Evolutionary conservation across 2,329 filamentous ascomycete species (phyloP), one percentile per base, ranked within the genome.

Genomic region (Ophiosphaerella korrae): DNA sequence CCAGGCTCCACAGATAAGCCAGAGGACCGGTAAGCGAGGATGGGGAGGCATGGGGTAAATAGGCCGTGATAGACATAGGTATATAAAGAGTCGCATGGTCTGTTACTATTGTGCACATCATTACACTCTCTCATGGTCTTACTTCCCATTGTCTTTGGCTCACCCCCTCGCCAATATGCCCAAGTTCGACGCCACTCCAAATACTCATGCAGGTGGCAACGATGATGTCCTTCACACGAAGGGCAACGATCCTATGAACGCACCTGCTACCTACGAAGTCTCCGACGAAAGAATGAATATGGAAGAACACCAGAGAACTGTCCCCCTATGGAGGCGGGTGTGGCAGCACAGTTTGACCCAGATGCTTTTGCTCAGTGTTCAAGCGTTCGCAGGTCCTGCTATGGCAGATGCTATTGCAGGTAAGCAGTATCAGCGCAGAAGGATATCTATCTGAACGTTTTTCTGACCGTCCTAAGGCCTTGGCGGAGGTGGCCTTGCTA

Each of bases 331-430:
- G 77, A 78, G 77, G 53, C 71, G 75, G 3, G 55, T 79, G 4
- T 76, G 75, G 66, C 75, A 77, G 53, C 75, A 80, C 55, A 79
- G 77, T 55, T 68, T 80, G 56, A 80, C 77, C 5, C 77, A 80
- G 62, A 80, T 80, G 78, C 62, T 80, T 58, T 66, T 79, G 4
- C 60, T 80, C 9, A 79, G 77, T 35, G 62, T 79, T 8, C 78
- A 80, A 55, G 75, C 76, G 0, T 79, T 79, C 45, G 67, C 63
- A 34, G 65, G 65, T 40, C 65, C 65, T 42, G 65, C 65, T 2
- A 68, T 68, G 65, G 64, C 62, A 2, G 65, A 68, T 50, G 65
- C 65, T n/a, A 68, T 68, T 34, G 65, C 65, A 42, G 65, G 64
- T 63, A 31, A 42, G 51, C 34, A 5, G 8, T 6, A 3, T n/a